Conservation (phyloP, 1,139 yeast species). For the Candida tetrigidarum region DNA sequence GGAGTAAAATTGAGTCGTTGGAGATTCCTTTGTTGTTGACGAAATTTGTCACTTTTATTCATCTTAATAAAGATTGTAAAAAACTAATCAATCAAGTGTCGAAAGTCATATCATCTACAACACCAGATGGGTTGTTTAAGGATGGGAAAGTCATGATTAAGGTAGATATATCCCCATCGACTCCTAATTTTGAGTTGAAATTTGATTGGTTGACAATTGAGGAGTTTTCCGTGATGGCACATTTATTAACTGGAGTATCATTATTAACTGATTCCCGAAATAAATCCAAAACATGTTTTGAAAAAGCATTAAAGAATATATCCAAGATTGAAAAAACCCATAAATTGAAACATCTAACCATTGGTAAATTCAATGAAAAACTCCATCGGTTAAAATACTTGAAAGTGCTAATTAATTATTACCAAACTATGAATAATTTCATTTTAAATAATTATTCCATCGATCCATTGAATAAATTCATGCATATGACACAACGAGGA, state of each 20-base stretch:
- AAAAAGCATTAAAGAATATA: conserved; percentile 35
- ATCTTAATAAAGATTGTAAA: conserved; percentile 6
- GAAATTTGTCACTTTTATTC: conserved; percentile 2
- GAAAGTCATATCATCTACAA: not conserved
- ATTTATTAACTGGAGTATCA: conserved; percentile 44
- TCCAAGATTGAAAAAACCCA: conserved; percentile 1
- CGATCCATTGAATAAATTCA: conserved; percentile 33
- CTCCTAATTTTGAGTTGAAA: conserved; percentile 15
- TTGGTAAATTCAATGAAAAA: conserved; percentile 14
- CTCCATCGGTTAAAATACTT: conserved; percentile 27
- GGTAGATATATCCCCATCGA: not conserved
- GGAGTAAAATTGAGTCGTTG: not conserved
- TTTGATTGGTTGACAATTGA: conserved; percentile 45
- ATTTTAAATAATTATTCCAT: conserved; percentile 29
- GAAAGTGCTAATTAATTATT: conserved; percentile 30
- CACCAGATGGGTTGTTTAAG: not conserved
- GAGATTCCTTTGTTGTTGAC: not conserved
- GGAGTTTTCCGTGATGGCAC: conserved; percentile 45
- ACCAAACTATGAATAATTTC: conserved; percentile 38
- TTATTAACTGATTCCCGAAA: conserved; percentile 29
- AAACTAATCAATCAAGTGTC: not conserved
- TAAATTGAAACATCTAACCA: conserved; percentile 5
- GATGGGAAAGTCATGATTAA: conserved; percentile 1
- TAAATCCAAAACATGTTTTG: conserved; percentile 38
- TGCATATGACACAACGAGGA: conserved; percentile 31